Evolutionary conservation across 2,329 filamentous ascomycete species (phyloP).

Genomic region (Clarireedia homoeocarpa): DNA sequence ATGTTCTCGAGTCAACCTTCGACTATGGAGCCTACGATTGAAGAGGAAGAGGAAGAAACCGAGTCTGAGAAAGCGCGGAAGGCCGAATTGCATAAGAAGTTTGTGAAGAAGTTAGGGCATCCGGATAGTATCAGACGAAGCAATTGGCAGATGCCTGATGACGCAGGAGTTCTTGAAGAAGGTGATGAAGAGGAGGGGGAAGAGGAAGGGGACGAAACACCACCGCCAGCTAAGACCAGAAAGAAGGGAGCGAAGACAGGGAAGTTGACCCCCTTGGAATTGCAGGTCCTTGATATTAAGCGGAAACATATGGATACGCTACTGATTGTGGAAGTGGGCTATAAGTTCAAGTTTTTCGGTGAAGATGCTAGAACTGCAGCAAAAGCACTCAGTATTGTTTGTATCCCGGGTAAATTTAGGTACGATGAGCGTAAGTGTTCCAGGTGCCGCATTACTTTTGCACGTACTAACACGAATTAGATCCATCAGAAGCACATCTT

Average conservation of each 20-base stretch:
- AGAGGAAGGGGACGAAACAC: conserved; percentile 45
- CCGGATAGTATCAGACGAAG: conserved; percentile 66
- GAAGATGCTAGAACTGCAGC: conserved; percentile 87
- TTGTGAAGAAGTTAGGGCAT: conserved; percentile 83
- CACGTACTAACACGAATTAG: conserved; percentile 31
- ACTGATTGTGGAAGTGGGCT: conserved; percentile 89
- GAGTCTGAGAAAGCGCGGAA: conserved; percentile 52
- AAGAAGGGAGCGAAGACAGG: conserved; percentile 65
- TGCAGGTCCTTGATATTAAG: conserved; percentile 91
- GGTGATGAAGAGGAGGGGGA: conserved; percentile 54
- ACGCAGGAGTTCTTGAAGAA: conserved; percentile 37
- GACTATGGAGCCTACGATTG: conserved; percentile 19
- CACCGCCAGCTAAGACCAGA: conserved; percentile 40
- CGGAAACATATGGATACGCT: conserved; percentile 82
- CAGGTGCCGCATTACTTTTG: conserved; percentile 6
- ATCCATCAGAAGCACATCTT: conserved; percentile 85
- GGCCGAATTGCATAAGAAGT: conserved; percentile 69
- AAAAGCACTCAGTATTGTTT: conserved; percentile 88
- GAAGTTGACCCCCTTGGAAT: conserved; percentile 91
- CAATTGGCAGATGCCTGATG: conserved; percentile 47
- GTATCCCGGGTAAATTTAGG: conserved; percentile 89
- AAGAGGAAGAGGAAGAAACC: conserved; percentile 37
- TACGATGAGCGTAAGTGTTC: conserved; percentile 71
- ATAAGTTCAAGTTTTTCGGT: conserved; percentile 96
- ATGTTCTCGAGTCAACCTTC: conserved; percentile 35